Conservation (phyloP, 1,284 basidiomycete genomes). For the Sporisorium scitamineum region DNA sequence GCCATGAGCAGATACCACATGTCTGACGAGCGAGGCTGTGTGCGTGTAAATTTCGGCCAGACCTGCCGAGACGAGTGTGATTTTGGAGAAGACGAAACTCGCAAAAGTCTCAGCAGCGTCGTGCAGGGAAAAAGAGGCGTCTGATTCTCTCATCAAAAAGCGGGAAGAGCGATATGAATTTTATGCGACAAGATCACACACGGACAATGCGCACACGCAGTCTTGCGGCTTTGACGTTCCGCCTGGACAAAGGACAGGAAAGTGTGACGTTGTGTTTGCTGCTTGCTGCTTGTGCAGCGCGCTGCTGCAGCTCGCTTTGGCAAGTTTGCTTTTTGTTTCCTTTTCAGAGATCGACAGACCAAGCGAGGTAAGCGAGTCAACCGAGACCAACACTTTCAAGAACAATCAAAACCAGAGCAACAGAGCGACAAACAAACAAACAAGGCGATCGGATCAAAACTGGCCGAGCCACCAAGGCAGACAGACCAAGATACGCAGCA, state of each 20-base stretch:
- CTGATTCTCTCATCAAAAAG: too few species aligned
- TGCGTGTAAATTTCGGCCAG: too few species aligned
- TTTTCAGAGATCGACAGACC: conserved; percentile 5
- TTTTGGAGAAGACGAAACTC: neutral
- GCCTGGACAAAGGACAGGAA: too few species aligned
- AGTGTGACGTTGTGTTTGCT: too few species aligned
- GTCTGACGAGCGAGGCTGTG: neutral
- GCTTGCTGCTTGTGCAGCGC: too few species aligned
- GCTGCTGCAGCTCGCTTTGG: conserved; percentile 2
- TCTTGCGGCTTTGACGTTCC: neutral
- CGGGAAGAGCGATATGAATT: neutral
- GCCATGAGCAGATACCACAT: neutral
- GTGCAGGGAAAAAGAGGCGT: neutral
- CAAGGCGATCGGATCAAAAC: neutral
- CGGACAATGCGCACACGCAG: neutral
- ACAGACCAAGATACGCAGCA: too few species aligned
- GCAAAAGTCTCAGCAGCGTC: too few species aligned
- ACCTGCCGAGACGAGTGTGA: neutral
- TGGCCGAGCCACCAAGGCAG: too few species aligned
- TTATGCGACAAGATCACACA: neutral
- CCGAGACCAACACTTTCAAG: conserved; percentile 38
- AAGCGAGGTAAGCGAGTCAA: conserved; percentile 5
- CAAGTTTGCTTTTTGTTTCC: neutral
- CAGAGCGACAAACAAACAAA: too few species aligned
- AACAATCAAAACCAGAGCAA: conserved; percentile 8